Evolutionary conservation across 805 yeast genomes (phyloP), one percentile per base, ranked within the genome.

Genomic region (Saturnispora silvae): DNA sequence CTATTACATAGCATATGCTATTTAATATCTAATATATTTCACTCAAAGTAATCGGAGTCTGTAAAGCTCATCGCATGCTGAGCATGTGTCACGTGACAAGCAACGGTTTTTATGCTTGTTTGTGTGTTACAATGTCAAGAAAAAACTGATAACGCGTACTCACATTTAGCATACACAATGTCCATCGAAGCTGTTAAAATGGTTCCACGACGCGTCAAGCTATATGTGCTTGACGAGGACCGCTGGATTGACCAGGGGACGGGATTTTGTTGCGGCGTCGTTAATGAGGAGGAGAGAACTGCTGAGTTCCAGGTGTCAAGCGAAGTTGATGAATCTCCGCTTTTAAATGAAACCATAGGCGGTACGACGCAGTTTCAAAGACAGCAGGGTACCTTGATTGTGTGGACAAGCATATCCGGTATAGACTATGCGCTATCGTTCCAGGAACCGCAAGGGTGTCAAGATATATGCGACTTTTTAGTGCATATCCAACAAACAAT

Each of bases 191-290:
- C 81, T 0, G 47, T 76, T 5, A 60, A 67, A 20, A 59, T 59
- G 30, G 58, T 72, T 8, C 28, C 34, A 3, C 37, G 43, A 22
- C 64, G 96, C 45, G 98, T 89, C 34, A 89, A 87, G 53, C 89
- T 92, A n/a, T 92, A 89, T 53, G 67, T 82, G 13, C 64, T 92
- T 23, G 77, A 75, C 28, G 80, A 81, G 20, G 87, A 80, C 34
- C 79, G 74, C 48, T 89, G 98, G 98, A 64, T 75, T 28, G 97
- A 89, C 52, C 73, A 80, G 33, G 97, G 96, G 15, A 86, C 96
- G 0, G 97, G 98, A 0, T 80, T 72, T 53, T 85, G 95, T 51
- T 68, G 71, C 34, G 96, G 96, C 6, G 78, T 76, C 45, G 48
- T 78, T 11, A 66, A 64, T 45, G n/a, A n/a, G n/a, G n/a, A n/a